These are phyloP conservation scores for Sisymbrium altissimum DNA, from an alignment of 345 rosid species.

Conservation along the genomic window DNA sequence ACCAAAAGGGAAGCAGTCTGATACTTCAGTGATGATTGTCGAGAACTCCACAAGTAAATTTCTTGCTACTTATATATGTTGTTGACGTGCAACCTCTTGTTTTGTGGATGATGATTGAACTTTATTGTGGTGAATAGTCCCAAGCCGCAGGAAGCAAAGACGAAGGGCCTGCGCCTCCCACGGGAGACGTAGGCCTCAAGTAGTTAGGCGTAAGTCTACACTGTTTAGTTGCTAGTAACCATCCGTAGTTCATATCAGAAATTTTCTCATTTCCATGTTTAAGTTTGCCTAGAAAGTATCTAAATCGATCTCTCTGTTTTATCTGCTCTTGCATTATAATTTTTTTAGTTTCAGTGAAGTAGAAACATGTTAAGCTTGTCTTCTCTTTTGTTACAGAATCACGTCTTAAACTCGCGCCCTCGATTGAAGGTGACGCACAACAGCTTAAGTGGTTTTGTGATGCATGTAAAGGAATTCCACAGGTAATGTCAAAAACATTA, in stretches of 20 bases:
- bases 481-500: slow-evolving; percentile 42
- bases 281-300: neutral
- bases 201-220: slow-evolving; percentile 67
- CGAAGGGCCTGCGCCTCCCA: slow-evolving; percentile 41
- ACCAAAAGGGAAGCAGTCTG: slow-evolving; percentile 62
- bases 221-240: slow-evolving; percentile 29
- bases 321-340: neutral
- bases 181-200: slow-evolving; percentile 64
- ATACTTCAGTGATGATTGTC: slow-evolving; percentile 72
- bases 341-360: neutral
- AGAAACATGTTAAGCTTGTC: neutral
- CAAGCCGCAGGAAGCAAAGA: slow-evolving; percentile 77
- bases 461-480: slow-evolving; percentile 96
- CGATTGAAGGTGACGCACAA: slow-evolving; percentile 64
- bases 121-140: slow-evolving; percentile 62
- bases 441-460: slow-evolving; percentile 85
- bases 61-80: slow-evolving; percentile 21
- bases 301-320: slow-evolving; percentile 7
- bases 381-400: slow-evolving; percentile 51
- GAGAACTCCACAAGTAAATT: slow-evolving; percentile 70
- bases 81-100: slow-evolving; percentile 21
- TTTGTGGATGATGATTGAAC: slow-evolving; percentile 40
- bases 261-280: neutral
- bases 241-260: slow-evolving; percentile 4
- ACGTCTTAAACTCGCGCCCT: slow-evolving; percentile 71